Evolutionary conservation across 1,284 basidiomycete genomes (phyloP).

Genomic region (Pyrrhoderma lamaoense): DNA sequence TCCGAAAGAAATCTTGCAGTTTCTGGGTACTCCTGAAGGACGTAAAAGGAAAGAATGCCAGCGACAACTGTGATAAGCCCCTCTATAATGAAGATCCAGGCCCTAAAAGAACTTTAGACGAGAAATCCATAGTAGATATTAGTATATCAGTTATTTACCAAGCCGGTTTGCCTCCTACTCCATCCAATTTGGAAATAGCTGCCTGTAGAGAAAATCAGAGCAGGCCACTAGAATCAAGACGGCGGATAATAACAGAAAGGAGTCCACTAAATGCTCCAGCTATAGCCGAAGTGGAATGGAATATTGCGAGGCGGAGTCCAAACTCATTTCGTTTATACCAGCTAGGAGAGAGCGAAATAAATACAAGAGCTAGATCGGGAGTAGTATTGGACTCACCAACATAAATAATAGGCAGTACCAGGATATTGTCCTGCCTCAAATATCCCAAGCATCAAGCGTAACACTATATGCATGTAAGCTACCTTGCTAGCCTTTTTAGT

Average conservation of each 20-base stretch:
- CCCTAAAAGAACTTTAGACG: slow-evolving; percentile 29
- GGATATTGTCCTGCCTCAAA: too few relatives aligned
- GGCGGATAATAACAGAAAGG: slow-evolving; percentile 3
- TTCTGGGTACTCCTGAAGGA: slow-evolving; percentile 76
- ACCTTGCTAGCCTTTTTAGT: too few relatives aligned
- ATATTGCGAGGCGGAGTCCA: slow-evolving; percentile 55
- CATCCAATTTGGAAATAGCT: slow-evolving; percentile 63
- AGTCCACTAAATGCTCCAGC: slow-evolving; percentile 64
- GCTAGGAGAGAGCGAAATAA: too few relatives aligned
- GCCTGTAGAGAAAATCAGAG: too few relatives aligned
- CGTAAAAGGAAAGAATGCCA: slow-evolving; percentile 59
- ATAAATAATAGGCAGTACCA: slow-evolving; percentile 63
- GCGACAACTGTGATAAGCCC: slow-evolving; percentile 60
- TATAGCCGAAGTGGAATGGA: slow-evolving; percentile 67
- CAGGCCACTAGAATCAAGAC: too few relatives aligned
- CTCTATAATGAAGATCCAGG: slow-evolving; percentile 71
- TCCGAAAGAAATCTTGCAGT: slow-evolving; percentile 69
- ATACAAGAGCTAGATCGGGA: too few relatives aligned
- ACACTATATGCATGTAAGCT: too few relatives aligned
- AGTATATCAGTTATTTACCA: slow-evolving; percentile 24
- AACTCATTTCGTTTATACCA: slow-evolving; percentile 69
- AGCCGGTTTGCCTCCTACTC: slow-evolving; percentile 53
- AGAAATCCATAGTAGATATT: not conserved
- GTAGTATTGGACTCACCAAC: slow-evolving; percentile 50
- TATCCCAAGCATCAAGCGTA: too few relatives aligned